Conservation (phyloP, 2,329 filamentous ascomycete species). For the Diaporthe sp. region DNA sequence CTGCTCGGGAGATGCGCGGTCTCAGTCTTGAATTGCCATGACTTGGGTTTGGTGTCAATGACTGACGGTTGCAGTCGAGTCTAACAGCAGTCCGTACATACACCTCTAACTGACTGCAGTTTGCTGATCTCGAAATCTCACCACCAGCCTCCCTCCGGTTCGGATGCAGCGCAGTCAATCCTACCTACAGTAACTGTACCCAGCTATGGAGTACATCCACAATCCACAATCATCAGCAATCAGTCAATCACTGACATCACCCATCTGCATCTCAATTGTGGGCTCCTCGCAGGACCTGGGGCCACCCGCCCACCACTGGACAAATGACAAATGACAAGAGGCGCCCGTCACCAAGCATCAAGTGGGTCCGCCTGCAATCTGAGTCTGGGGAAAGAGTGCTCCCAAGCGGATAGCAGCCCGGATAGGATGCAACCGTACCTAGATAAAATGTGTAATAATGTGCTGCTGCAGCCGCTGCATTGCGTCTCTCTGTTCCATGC, state of each 20-base stretch:
- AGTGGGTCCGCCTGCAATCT: constrained; percentile 13
- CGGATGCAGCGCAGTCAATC: constrained; percentile 20
- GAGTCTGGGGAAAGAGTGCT: constrained; percentile 21
- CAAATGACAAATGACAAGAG: constrained; percentile 19
- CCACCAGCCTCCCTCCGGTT: constrained; percentile 4
- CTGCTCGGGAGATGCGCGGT: background rate
- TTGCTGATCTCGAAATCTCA: constrained; percentile 10
- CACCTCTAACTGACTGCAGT: background rate
- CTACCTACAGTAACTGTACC: background rate
- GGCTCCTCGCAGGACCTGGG: background rate
- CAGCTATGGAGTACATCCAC: too few species aligned
- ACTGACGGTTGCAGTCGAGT: constrained; percentile 12
- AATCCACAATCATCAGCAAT: background rate
- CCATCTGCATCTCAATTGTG: constrained; percentile 6
- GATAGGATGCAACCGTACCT: constrained; percentile 9
- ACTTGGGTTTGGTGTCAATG: background rate
- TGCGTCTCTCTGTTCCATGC: constrained; percentile 4
- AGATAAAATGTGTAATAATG: constrained; percentile 4
- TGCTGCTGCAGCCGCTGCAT: too few species aligned
- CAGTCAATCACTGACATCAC: constrained; percentile 26
- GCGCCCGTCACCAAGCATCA: constrained; percentile 5
- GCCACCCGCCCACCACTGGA: background rate
- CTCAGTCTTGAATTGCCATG: constrained; percentile 7
- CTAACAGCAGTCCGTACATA: too few species aligned
- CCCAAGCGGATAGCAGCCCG: constrained; percentile 26